A percentile compares a stretch with the other conserved stretches of the same genome.
phyloP scores from a whole-genome alignment of 129 eudicot genomes.

The Flaveria linearis region DNA sequence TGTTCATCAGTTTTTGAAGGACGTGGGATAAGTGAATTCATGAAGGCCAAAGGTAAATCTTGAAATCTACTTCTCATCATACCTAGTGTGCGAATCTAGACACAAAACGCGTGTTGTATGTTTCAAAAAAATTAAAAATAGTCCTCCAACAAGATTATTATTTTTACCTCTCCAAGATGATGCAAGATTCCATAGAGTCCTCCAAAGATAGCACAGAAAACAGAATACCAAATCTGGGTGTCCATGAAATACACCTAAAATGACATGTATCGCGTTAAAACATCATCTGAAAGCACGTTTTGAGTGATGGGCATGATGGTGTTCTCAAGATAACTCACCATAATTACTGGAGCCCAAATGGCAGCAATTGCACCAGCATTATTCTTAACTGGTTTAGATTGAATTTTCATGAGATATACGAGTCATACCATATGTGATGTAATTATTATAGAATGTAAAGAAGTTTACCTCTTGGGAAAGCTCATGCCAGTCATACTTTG shows the following conservation, averaged over 20 bases:
- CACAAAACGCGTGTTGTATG: constrained; percentile 18
- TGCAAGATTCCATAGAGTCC: constrained; percentile 80
- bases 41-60: constrained; percentile 75
- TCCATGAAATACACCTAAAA: constrained; percentile 97
- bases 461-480: constrained; percentile 78
- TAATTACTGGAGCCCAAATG: constrained; percentile 86
- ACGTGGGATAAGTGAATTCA: constrained; percentile 65
- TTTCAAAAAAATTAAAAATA: not conserved
- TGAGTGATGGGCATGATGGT: not conserved
- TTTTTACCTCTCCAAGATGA: constrained; percentile 94
- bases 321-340: constrained; percentile 57
- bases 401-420: constrained; percentile 29
- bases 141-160: not conserved
- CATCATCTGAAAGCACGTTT: not conserved
- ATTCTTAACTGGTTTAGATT: constrained; percentile 63
- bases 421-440: constrained; percentile 7
- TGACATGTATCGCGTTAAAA: constrained; percentile 15
- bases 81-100: constrained; percentile 86
- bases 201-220: constrained; percentile 85
- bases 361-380: constrained; percentile 94
- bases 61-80: constrained; percentile 87
- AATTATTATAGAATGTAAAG: constrained; percentile 1
- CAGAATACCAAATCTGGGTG: constrained; percentile 97
- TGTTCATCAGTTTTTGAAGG: constrained; percentile 46
- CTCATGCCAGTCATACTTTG: constrained; percentile 80